phyloP scores from a whole-genome alignment of 257 asterid species.

The Solanum chiquidenum region DNA sequence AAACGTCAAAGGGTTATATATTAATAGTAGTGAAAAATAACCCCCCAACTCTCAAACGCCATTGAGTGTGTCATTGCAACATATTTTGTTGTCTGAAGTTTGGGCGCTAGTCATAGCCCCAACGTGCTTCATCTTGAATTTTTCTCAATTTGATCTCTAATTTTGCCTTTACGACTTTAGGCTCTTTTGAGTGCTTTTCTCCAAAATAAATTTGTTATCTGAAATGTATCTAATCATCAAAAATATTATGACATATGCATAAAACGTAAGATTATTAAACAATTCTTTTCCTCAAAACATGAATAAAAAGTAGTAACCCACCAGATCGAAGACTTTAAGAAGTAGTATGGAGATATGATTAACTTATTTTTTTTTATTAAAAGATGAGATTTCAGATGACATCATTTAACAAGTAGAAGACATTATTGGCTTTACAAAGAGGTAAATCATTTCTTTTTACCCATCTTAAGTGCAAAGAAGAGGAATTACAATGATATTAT shows the following conservation, averaged over 20 bases:
- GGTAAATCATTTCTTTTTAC: not conserved
- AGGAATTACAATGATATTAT: no score
- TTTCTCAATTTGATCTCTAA: not conserved
- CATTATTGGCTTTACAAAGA: not conserved
- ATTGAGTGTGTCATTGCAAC: not conserved
- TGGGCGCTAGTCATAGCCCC: no score
- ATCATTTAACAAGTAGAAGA: not conserved
- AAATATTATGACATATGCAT: not conserved
- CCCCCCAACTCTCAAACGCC: not conserved
- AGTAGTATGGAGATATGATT: not conserved
- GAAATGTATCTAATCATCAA: not conserved
- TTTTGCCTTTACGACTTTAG: not conserved
- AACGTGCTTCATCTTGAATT: not conserved
- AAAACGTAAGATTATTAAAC: no score
- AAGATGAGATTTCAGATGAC: not conserved
- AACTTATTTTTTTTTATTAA: no score
- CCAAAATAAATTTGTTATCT: not conserved
- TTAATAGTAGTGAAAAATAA: not conserved
- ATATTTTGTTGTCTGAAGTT: not conserved
- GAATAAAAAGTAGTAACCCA: not conserved
- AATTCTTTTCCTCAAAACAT: not conserved
- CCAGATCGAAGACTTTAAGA: no score
- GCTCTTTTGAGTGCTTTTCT: not conserved
- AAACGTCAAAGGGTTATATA: not conserved
- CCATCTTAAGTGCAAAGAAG: not conserved